Evolutionary conservation across 208 protist genomes (phyloP).

Genomic region (Trypanosoma congolense): DNA sequence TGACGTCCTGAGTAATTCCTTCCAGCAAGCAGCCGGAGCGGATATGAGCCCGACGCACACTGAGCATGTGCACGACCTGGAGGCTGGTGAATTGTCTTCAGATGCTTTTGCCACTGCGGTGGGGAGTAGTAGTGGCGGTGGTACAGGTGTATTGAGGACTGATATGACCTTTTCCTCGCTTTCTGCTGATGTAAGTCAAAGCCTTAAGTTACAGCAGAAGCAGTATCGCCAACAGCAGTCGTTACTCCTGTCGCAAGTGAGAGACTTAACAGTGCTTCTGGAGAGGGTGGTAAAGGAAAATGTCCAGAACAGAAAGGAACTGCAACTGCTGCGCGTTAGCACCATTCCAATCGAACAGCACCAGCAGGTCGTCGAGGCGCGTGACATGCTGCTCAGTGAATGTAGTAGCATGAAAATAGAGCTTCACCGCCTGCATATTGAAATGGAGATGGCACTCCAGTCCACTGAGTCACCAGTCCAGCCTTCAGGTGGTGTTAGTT

Average conservation of each 20-base stretch:
- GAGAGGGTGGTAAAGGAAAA: conserved; percentile 42
- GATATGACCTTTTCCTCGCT: conserved; percentile 22
- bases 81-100: background rate
- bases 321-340: conserved; percentile 30
- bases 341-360: conserved; percentile 31
- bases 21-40: background rate
- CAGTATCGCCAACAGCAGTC: conserved; percentile 39
- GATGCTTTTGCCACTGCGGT: conserved; percentile 19
- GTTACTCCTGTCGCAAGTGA: conserved; percentile 16
- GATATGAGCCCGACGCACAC: background rate
- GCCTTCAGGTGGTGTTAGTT: background rate
- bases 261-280: conserved; percentile 24
- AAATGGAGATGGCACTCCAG: conserved; percentile 20
- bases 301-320: conserved; percentile 29
- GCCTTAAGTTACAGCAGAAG: conserved; percentile 21
- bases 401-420: conserved; percentile 30
- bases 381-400: conserved; percentile 29
- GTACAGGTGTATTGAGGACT: conserved; percentile 1
- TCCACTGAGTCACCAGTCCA: background rate
- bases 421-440: conserved; percentile 23
- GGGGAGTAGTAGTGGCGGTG: conserved; percentile 10
- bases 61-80: background rate
- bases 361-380: conserved; percentile 22
- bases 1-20: conserved; percentile 3
- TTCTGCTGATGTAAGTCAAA: conserved; percentile 20